Evolutionary conservation across 2,329 filamentous ascomycete genomes (phyloP).

Genomic region (Fusarium coicis): DNA sequence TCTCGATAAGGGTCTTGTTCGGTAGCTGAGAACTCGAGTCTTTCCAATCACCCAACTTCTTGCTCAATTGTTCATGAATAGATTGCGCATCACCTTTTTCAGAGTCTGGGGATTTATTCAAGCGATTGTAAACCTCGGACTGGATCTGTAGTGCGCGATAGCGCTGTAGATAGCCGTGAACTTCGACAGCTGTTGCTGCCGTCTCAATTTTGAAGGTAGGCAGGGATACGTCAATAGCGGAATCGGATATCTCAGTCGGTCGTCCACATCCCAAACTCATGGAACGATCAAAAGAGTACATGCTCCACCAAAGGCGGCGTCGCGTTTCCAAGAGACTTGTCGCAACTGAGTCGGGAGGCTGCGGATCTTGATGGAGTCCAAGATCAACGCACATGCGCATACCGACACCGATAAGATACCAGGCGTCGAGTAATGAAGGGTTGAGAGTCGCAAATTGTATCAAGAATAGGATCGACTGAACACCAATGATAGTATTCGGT

Average conservation of each 20-base stretch:
- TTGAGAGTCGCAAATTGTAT: slow-evolving; percentile 14
- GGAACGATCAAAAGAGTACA: slow-evolving; percentile 9
- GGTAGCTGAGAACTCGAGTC: slow-evolving; percentile 5
- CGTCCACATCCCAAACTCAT: slow-evolving; percentile 19
- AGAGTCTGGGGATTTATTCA: accelerated
- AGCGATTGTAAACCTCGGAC: not conserved
- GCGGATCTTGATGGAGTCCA: slow-evolving; percentile 3
- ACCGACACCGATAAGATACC: slow-evolving; percentile 10
- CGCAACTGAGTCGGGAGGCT: not conserved
- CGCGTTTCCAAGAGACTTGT: slow-evolving; percentile 1
- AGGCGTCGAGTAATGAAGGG: not conserved
- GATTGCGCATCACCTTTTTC: accelerated
- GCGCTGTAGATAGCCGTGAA: slow-evolving; percentile 10
- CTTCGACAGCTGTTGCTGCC: not conserved
- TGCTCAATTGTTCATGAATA: not conserved
- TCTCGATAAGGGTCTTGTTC: not conserved
- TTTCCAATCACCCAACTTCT: not conserved
- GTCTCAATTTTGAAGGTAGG: slow-evolving; percentile 7
- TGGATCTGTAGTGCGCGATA: slow-evolving; percentile 9
- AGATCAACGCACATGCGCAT: slow-evolving; percentile 23
- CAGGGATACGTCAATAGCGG: not conserved
- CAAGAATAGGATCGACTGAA: not conserved
- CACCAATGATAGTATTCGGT: not conserved
- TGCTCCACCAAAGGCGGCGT: slow-evolving; percentile 10
- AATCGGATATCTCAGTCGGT: slow-evolving; percentile 9